Evolutionary conservation across 257 asterid species (phyloP), one percentile per base, ranked within the genome.

Genomic region (Hygrophila difformis): DNA sequence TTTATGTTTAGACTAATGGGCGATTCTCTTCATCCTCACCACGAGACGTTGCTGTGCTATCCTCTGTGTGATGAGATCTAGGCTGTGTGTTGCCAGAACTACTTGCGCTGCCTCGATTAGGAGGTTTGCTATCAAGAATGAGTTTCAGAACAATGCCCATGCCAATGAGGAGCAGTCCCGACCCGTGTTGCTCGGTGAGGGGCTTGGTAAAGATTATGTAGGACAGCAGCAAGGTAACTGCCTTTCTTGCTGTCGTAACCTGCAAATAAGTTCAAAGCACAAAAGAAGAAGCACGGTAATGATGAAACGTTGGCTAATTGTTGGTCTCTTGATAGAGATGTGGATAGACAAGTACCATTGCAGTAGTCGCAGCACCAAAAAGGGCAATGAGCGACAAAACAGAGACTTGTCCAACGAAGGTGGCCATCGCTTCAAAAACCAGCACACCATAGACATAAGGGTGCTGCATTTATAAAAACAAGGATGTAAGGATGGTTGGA

Each of bases 161-260:
- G 21, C 73, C 50, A 34, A 81, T 74, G 38, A 81, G 70, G 46
- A 81, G 59, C 55, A 81, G 53, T 4, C 93, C 82, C 1, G 81
- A 63, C 35, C 73, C 69, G 38, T 81, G 93, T 36, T 81, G 81
- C 54, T 67, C 77, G 0, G 93, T 77, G 7, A 81, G 74, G 0
- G 87, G 87, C 59, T 81, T 81, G 7, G 93, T 77, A 51, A 81
- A 81, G 31, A 77, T 71, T 26, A 81, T 18, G 64, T 74, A 81
- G 6, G 87, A 81, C 47, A 77, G 51, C 66, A 81, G 44, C 68
- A 81, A 59, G 29, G 87, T 81, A 23, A 77, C 93, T 0, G 79
- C 93, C 60, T 81, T 81, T 61, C 87, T 67, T 18, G 93, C 87
- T 24, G 93, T 81, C 41, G 93, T 77, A 24, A 80, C 64, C 93